phyloP scores from a whole-genome alignment of 495 filamentous ascomycete species.

The Daldinia bambusicola region DNA sequence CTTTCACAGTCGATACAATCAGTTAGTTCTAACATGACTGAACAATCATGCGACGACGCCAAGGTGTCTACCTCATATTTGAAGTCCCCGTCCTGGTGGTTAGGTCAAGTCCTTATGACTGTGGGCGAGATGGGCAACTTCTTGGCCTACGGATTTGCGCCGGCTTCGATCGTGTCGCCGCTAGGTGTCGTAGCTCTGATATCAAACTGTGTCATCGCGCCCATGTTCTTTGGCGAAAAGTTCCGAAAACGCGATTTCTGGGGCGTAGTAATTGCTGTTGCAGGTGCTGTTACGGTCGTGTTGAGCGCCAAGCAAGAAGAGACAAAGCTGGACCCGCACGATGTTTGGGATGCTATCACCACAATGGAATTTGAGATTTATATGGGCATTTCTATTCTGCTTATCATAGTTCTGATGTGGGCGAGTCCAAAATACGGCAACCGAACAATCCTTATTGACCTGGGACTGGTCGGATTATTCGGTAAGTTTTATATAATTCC shows the following conservation, averaged over 20 bases:
- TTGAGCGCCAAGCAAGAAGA: conserved; percentile 90
- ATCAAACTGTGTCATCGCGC: conserved; percentile 96
- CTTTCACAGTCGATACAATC: conserved; percentile 60
- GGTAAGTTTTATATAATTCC: conserved; percentile 63
- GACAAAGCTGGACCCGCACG: conserved; percentile 87
- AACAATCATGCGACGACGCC: conserved; percentile 48
- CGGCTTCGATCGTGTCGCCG: conserved; percentile 96
- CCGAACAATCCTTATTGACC: conserved; percentile 88
- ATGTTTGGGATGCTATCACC: conserved; percentile 90
- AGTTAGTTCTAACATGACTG: conserved; percentile 52
- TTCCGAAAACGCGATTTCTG: conserved; percentile 88
- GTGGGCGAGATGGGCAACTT: conserved; percentile 97
- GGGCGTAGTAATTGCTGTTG: conserved; percentile 85
- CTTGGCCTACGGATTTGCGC: conserved; percentile 97
- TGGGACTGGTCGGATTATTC: conserved; percentile 91
- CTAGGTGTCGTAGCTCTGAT: conserved; percentile 94
- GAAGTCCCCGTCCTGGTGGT: conserved; percentile 94
- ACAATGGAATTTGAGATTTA: conserved; percentile 93
- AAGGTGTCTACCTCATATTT: conserved; percentile 69
- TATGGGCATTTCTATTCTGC: conserved; percentile 73
- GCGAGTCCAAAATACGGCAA: conserved; percentile 83
- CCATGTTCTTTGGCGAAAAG: conserved; percentile 87
- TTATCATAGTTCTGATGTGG: conserved; percentile 82
- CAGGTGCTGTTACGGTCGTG: conserved; percentile 91
- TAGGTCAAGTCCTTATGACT: conserved; percentile 87